Base-by-base conservation (phyloP, 257 asterid genomes). In the Capsicum baccatum region DNA sequence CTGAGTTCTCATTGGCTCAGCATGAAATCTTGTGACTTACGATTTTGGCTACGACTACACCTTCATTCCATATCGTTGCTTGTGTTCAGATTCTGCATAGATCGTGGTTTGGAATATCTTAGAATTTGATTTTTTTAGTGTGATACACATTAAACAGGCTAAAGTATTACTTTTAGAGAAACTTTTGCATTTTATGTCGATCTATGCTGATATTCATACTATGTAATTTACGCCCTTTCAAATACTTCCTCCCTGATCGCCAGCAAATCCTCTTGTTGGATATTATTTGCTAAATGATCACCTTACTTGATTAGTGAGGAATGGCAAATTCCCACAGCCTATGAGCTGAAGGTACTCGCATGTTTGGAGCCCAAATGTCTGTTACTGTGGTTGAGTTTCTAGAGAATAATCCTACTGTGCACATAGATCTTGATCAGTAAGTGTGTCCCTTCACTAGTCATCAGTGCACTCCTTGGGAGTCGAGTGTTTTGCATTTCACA, bases 321-420 rank as follows among this genome's bases (percentile, higher is more conserved):
- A 44, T n/a, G 0, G 8, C 3, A 48, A 73, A 48, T 48, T 48
- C 42, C 80, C 58, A 21, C 12, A 8, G 42, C 80, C 42, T 48
- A 19, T 73, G 80, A 48, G 59, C 42, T 73, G 59, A 73, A 73
- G 58, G 59, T 73, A 19, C 12, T 73, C 57, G 48, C 44, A 21
- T 52, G 59, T 76, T 76, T 76, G 81, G 47, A 12, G 42, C 62
- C 47, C 62, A 76, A 76, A 76, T 21, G 4, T 50, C 5, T 76
- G 14, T 50, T 74, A 74, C 60, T 74, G 33, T 78, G 64, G 50
- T 26, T 13, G 82, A 78, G 26, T 33, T 8, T 78, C 64, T 78
- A 50, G 60, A 74, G 60, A 33, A 74, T 19, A 74, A 48, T 50
- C 80, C 80, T 48, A 14, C 14, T 54, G 37, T 71, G 82, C 82